Percentiles rank a stretch among this genome's conserved stretches.
Evolutionary conservation across 176 grass and related monocot genomes (phyloP).

Genomic region (Musa troglodytarum): DNA sequence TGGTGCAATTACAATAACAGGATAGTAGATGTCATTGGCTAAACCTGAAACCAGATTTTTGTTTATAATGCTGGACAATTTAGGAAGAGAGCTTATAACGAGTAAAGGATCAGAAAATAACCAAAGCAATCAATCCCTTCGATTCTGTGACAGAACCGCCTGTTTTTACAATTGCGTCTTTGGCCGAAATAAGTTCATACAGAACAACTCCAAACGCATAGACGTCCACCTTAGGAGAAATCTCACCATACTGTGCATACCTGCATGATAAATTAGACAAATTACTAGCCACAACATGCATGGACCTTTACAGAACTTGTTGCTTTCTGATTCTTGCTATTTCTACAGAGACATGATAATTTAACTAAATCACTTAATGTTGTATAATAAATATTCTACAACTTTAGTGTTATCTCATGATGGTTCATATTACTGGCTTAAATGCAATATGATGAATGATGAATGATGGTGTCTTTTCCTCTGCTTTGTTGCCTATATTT

Average conservation of each 20-base stretch:
- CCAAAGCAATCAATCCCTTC: conserved; percentile 83
- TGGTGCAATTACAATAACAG: too few relatives aligned
- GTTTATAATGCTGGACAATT: neutral
- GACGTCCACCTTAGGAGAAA: conserved; percentile 85
- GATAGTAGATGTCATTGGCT: neutral
- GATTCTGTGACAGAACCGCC: conserved; percentile 47
- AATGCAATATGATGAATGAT: neutral
- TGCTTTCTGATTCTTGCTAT: neutral
- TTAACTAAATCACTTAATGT: neutral
- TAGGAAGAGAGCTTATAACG: too few relatives aligned
- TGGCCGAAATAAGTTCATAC: conserved; percentile 92
- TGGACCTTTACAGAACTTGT: neutral
- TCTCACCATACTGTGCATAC: conserved; percentile 76
- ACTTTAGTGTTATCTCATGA: neutral
- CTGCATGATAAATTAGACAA: conserved; percentile 28
- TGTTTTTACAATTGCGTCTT: conserved; percentile 71
- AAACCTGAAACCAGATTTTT: neutral
- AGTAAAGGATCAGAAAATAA: conserved; percentile 15
- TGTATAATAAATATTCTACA: neutral
- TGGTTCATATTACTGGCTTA: neutral
- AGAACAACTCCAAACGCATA: conserved; percentile 93
- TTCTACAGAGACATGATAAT: neutral
- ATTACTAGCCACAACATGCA: neutral
- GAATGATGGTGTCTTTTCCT: too few relatives aligned
- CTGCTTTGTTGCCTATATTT: too few relatives aligned